Base-by-base conservation (phyloP, 306 rosid species). In the Echinosophora koreensis region DNA sequence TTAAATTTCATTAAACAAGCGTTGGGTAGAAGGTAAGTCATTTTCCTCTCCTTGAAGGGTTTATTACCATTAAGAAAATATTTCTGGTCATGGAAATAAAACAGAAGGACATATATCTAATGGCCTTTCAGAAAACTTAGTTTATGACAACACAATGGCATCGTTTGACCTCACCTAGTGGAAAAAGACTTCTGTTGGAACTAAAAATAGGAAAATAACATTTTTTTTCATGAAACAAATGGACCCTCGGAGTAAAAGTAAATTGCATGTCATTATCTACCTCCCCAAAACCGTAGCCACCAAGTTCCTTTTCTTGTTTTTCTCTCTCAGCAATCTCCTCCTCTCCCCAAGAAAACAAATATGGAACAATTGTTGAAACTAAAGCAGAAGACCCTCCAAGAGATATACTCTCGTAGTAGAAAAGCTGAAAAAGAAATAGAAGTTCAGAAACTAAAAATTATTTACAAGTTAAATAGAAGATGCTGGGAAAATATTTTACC, bases 341-440 rank as follows among this genome's bases (percentile, higher is more conserved):
- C 84, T 74, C 87, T 7, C 84, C 87, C 87, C 87, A 84, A 15
- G 66, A 69, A 80, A 80, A 84, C 49, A 84, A 60, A 84, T 69
- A 80, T 55, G 87, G 87, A 76, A 50, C 62, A 56, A 69, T 18
- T 8, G 81, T 52, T 37, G 76, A 35, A 18, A 66, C 50, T 30
- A 18, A 41, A 37, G 71, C 61, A 84, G 10, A 69, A 37, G 62
- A 14, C 6, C 78, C 82, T 18, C 71, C 76, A 55, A 84, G 38
- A 27, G 87, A 80, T 64, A 84, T 65, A 51, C 81, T 70, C 79
- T 84, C 84, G 63, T 84, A 84, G 75, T 80, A 84, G 37, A 84
- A 84, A 57, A 84, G 87, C 87, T 84, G 87, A 41, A 69, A 46
- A 74, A 69, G 35, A 75, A 56, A 75, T 13, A 16, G 14, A 55